Conservation (phyloP, 768 basidiomycete genomes). For the Rhodotorula sphaerocarpa region DNA sequence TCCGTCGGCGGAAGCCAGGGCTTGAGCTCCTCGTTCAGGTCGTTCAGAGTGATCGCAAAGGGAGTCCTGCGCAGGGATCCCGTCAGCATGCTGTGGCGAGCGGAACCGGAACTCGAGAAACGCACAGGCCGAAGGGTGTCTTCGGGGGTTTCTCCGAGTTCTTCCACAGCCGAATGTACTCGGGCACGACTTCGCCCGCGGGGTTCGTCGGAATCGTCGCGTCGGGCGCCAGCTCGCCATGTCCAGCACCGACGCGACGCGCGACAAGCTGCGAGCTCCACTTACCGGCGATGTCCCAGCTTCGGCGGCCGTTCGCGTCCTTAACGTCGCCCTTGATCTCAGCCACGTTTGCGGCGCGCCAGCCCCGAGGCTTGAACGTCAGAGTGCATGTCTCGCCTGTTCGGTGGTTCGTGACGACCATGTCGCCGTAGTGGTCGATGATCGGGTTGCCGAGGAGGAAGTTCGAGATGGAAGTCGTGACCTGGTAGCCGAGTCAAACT, state of each 20-base stretch:
- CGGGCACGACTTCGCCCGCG: conserved; percentile 49
- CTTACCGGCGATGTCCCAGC: conserved; percentile 83
- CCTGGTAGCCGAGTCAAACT: conserved; percentile 21
- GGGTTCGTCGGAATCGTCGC: conserved; percentile 50
- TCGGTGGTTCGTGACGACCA: conserved; percentile 77
- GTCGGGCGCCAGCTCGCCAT: conserved; percentile 64
- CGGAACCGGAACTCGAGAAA: neutral
- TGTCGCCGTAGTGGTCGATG: conserved; percentile 90
- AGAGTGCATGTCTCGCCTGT: conserved; percentile 78
- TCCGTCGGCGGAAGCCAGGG: conserved; percentile 79
- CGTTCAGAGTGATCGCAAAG: conserved; percentile 84
- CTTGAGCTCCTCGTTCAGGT: conserved; percentile 64
- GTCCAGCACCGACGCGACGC: conserved; percentile 56
- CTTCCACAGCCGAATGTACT: conserved; percentile 81
- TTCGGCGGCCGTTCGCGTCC: conserved; percentile 57
- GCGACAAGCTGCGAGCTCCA: conserved; percentile 95
- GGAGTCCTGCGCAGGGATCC: conserved; percentile 52
- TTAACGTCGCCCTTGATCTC: conserved; percentile 83
- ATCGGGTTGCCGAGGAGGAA: conserved; percentile 84
- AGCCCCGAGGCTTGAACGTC: conserved; percentile 92
- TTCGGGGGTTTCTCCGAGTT: conserved; percentile 74
- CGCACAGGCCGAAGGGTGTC: conserved; percentile 68
- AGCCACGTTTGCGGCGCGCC: conserved; percentile 82
- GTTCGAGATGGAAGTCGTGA: conserved; percentile 56
- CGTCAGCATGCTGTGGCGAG: too few relatives aligned